Base-by-base conservation (phyloP, 2,329 filamentous ascomycete genomes). In the Blastomyces gilchristii region DNA sequence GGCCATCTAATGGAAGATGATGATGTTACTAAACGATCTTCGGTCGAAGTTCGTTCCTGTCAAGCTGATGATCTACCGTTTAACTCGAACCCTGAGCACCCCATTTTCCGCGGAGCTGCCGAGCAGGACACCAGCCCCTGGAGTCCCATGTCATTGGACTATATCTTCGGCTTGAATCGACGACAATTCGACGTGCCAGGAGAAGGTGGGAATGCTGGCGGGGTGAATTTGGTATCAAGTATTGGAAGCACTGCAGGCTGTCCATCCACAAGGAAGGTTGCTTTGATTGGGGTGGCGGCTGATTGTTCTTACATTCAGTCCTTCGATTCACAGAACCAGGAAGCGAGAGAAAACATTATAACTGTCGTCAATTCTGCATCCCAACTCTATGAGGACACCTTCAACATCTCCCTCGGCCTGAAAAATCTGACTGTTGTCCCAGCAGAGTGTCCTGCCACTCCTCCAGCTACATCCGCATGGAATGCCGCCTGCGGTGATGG, bases 331-430 rank as follows among this genome's bases (percentile, higher is more conserved):
- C 83, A 83, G 53, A 80, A 84, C 61, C 67, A 34, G 60, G 79
- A 87, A 28, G 82, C 87, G 31, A 83, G 87, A 63, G 75, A 83
- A 65, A 94, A 94, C 72, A 83, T 99, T 66, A 91, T 99, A 69
- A 81, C 80, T 61, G 82, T 90, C 72, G 88, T 99, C 73, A 97
- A 96, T 77, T 81, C 86, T 54, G 94, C 94, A 0, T 97, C 93
- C 1, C 84, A 86, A 65, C 78, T 97, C 11, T 99, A 94, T 72
- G 94, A 99, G 74, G 85, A 82, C 69, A 89, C 89, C 8, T 97
- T 99, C 79, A 97, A 97, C 75, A 93, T 99, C 69, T 93, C 92
- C 0, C 85, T 99, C 45, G 94, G 91, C 53, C 85, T 99, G 65
- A 85, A 87, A 68, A 96, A 96, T 71, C 76, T 99, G 61, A 89